A percentile compares a stretch with the other conserved stretches of the same genome.
Evolutionary conservation across 805 yeast genomes (phyloP).

Genomic region (Zygotorulaspora danielsina): DNA sequence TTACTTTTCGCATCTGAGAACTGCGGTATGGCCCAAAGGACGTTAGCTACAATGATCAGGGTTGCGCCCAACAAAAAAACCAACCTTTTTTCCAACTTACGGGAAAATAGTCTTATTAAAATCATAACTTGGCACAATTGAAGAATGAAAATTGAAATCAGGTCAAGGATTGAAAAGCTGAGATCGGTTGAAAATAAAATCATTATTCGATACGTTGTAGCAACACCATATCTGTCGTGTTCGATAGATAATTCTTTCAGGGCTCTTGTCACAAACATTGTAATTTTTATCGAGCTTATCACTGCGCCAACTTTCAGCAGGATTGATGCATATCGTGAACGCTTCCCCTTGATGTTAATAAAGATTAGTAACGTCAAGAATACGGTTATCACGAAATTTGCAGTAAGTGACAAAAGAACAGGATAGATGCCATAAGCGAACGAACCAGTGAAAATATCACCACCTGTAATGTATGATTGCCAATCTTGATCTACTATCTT

Average conservation of each 20-base stretch:
- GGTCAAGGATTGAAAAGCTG: constrained; percentile 52
- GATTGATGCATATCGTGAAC: constrained; percentile 41
- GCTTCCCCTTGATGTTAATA: constrained; percentile 60
- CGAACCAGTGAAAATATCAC: constrained; percentile 38
- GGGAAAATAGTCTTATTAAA: constrained; percentile 59
- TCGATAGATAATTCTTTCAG: constrained; percentile 46
- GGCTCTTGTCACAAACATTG: constrained; percentile 46
- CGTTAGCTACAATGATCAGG: constrained; percentile 53
- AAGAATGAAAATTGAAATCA: constrained; percentile 52
- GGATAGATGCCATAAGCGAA: constrained; percentile 59
- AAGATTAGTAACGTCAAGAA: constrained; percentile 59
- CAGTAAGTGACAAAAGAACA: constrained; percentile 55
- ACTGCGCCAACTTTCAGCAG: constrained; percentile 41
- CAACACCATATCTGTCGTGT: constrained; percentile 38
- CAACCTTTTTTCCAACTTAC: constrained; percentile 64
- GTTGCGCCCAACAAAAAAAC: constrained; percentile 55
- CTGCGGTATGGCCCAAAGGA: constrained; percentile 61
- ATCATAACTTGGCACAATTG: constrained; percentile 70
- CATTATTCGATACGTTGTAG: constrained; percentile 24
- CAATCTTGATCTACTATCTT: constrained; percentile 43
- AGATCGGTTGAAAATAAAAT: constrained; percentile 41
- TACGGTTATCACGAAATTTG: constrained; percentile 61
- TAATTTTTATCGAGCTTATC: constrained; percentile 52
- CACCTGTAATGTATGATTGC: constrained; percentile 38
- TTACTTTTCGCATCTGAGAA: constrained; percentile 16